phyloP scores from a whole-genome alignment of 1,284 basidiomycete species.

The Amylostereum chailletii region DNA sequence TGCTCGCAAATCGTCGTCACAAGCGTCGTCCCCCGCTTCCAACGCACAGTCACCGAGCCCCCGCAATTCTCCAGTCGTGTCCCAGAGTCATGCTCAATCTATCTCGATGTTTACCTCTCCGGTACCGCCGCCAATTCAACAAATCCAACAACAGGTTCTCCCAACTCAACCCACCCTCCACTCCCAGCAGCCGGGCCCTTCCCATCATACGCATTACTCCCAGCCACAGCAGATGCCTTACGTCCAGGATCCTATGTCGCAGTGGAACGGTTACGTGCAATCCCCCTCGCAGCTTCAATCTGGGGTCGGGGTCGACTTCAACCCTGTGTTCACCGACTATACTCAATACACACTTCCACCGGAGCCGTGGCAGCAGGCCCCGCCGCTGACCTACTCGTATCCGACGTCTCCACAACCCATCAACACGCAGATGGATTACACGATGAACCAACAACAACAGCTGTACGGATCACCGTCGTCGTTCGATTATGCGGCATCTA shows the following conservation, averaged over 20 bases:
- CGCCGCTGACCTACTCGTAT: slow-evolving; percentile 6
- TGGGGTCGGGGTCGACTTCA: neutral
- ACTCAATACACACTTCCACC: slow-evolving; percentile 2
- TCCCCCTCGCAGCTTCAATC: no score
- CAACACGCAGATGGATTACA: neutral
- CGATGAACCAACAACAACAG: neutral
- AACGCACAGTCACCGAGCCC: slow-evolving; percentile 1
- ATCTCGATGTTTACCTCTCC: no score
- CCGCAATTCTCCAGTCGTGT: no score
- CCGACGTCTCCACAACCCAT: neutral
- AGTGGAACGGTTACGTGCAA: no score
- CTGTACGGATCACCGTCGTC: neutral
- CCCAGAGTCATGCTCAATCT: no score
- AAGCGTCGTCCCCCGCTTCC: slow-evolving; percentile 28
- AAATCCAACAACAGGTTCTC: no score
- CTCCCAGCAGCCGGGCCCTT: no score
- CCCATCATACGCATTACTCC: no score
- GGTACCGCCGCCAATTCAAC: no score
- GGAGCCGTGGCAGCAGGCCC: slow-evolving; percentile 8
- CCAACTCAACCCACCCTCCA: no score
- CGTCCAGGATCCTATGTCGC: no score
- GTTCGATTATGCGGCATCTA: slow-evolving; percentile 11
- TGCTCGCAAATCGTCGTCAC: slow-evolving; percentile 41
- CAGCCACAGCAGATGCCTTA: no score
- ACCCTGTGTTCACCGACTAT: slow-evolving; percentile 1